These are phyloP conservation scores for Terfezia claveryi DNA, from an alignment of 495 filamentous ascomycete species.

Conservation along the genomic window DNA sequence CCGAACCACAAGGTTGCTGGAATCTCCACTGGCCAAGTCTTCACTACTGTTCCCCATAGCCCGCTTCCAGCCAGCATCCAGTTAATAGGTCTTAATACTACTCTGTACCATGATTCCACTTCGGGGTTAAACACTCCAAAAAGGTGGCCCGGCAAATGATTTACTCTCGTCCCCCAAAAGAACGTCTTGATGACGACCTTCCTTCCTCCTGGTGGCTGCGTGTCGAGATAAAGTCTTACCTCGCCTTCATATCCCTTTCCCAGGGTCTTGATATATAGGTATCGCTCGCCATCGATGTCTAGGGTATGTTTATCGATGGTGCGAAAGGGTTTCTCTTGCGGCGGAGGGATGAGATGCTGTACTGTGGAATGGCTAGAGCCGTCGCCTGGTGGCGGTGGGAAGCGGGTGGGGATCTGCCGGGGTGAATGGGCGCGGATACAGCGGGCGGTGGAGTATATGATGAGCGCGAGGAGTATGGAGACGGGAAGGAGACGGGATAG, in stretches of 20 bases:
- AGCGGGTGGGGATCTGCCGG: background rate
- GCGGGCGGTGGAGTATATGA: background rate
- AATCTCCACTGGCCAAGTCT: conserved; percentile 3
- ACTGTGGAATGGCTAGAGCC: background rate
- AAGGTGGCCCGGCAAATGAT: conserved; percentile 3
- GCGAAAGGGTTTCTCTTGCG: conserved; percentile 1
- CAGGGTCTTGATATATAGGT: background rate
- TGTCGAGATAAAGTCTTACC: conserved; percentile 1
- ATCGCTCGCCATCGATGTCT: background rate
- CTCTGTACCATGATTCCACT: too few relatives aligned
- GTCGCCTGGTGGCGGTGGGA: background rate
- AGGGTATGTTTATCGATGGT: conserved; percentile 3
- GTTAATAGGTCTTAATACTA: too few relatives aligned
- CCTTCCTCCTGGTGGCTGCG: background rate
- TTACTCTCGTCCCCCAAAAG: conserved; percentile 1
- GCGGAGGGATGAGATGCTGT: background rate
- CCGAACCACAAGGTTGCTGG: conserved; percentile 4
- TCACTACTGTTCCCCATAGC: background rate
- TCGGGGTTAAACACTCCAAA: background rate
- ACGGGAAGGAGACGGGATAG: background rate
- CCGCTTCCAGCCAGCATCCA: background rate
- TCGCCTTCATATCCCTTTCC: conserved; percentile 2
- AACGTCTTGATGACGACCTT: conserved; percentile 1
- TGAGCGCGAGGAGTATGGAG: background rate
- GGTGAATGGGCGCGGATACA: background rate